A percentile compares a stretch with the other conserved stretches of the same genome.
phyloP scores from a whole-genome alignment of 2,329 filamentous ascomycete genomes.

The Fragosphaeria purpurea region DNA sequence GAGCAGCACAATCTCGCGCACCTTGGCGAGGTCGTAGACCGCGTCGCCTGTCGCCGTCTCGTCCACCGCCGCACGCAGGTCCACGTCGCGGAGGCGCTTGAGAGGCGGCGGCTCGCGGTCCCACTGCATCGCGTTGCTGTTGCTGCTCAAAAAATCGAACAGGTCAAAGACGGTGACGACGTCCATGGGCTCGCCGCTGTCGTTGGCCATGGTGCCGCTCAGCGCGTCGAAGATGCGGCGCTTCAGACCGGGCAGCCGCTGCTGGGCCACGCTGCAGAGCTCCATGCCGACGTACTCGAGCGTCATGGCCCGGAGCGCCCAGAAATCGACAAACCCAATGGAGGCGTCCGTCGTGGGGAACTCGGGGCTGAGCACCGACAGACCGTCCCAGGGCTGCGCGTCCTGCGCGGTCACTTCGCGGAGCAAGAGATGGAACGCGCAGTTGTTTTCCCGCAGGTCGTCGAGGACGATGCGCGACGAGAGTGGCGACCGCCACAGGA shows the following conservation, averaged over 20 bases:
- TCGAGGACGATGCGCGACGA: conserved; percentile 65
- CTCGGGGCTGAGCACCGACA: conserved; percentile 46
- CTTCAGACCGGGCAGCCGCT: conserved; percentile 60
- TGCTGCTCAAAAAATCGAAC: conserved; percentile 69
- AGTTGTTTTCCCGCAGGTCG: conserved; percentile 69
- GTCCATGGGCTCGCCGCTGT: conserved; percentile 56
- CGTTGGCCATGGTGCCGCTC: conserved; percentile 62
- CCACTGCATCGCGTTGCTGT: conserved; percentile 41
- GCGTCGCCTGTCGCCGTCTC: conserved; percentile 41
- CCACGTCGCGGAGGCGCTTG: conserved; percentile 53
- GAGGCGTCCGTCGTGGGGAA: conserved; percentile 63
- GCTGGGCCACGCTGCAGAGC: conserved; percentile 65
- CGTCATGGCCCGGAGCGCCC: conserved; percentile 64
- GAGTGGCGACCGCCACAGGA: conserved; percentile 74
- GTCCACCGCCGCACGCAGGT: conserved; percentile 55
- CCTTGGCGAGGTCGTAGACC: conserved; percentile 59
- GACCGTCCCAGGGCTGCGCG: conserved; percentile 63
- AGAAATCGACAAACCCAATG: conserved; percentile 62
- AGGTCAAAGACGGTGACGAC: conserved; percentile 77
- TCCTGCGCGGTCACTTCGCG: conserved; percentile 61
- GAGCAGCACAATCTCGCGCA: conserved; percentile 63
- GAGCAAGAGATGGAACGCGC: conserved; percentile 68
- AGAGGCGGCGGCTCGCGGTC: conserved; percentile 41
- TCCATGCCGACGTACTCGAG: conserved; percentile 82
- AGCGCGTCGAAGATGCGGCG: conserved; percentile 60